A percentile compares a stretch with the other conserved stretches of the same genome.
These are phyloP conservation scores for Crithidia brevicula DNA, from an alignment of 208 protist genomes.

Conservation along the genomic window DNA sequence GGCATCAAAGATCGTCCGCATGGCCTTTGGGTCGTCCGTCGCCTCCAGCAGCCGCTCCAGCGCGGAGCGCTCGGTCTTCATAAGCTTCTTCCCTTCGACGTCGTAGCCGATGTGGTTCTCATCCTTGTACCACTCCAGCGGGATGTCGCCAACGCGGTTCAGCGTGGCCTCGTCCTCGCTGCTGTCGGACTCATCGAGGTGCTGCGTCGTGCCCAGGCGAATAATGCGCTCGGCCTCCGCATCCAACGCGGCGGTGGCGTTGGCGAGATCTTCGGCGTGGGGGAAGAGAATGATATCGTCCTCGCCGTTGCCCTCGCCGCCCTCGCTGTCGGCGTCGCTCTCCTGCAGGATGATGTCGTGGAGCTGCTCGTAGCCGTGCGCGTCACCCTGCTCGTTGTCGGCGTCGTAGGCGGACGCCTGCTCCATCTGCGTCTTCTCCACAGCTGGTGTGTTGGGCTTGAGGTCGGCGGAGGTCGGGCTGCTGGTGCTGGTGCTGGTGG, in stretches of 20 bases:
- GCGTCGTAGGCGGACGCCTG: slow-evolving; percentile 10
- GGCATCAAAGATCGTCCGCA: slow-evolving; percentile 93
- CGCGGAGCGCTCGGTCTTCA: slow-evolving; percentile 87
- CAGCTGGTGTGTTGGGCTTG: background rate
- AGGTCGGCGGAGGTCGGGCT: slow-evolving; percentile 8
- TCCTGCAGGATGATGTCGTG: slow-evolving; percentile 86
- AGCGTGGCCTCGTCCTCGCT: slow-evolving; percentile 91
- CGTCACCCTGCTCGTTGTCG: slow-evolving; percentile 12
- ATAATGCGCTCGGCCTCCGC: slow-evolving; percentile 40
- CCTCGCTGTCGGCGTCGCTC: slow-evolving; percentile 35
- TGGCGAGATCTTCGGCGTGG: slow-evolving; percentile 68
- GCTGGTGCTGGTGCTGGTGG: slow-evolving; percentile 16
- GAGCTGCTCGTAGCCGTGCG: slow-evolving; percentile 38
- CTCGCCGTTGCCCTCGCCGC: slow-evolving; percentile 28
- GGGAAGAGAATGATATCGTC: slow-evolving; percentile 83
- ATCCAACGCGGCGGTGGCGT: background rate
- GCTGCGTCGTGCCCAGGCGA: slow-evolving; percentile 75
- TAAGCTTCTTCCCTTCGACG: slow-evolving; percentile 89
- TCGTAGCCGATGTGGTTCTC: slow-evolving; percentile 94
- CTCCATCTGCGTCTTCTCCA: slow-evolving; percentile 5
- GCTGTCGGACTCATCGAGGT: slow-evolving; percentile 86
- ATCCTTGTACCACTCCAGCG: slow-evolving; percentile 95
- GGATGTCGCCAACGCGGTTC: slow-evolving; percentile 94
- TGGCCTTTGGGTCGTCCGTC: slow-evolving; percentile 91
- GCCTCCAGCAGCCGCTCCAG: slow-evolving; percentile 92